Percentiles rank a stretch among this genome's conserved stretches.
Conservation (phyloP, 2,329 filamentous ascomycete species). For the Lasiodiplodia gonubiensis region DNA sequence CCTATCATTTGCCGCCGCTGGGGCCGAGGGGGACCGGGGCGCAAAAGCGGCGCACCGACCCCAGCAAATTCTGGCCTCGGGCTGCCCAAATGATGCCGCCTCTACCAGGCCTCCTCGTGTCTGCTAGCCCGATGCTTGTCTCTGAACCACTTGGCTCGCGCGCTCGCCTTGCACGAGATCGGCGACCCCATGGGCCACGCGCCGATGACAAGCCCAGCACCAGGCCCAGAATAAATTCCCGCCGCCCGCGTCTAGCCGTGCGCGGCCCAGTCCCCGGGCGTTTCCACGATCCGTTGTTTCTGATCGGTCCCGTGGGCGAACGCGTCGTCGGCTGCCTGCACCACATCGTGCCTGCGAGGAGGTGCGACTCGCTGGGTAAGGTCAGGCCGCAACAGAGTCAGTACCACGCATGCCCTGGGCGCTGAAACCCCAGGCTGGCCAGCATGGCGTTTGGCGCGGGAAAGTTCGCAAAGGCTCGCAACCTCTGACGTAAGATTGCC, state of each 20-base stretch:
- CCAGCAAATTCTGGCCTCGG: conserved; percentile 5
- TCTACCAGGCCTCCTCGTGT: not conserved
- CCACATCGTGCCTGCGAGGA: not conserved
- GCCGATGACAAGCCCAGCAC: not conserved
- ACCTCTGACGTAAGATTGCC: conserved; percentile 25
- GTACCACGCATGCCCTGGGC: not conserved
- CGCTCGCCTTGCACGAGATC: not conserved
- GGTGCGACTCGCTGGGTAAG: not conserved
- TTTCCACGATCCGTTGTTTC: conserved; percentile 8
- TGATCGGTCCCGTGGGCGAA: not conserved
- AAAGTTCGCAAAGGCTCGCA: conserved; percentile 2
- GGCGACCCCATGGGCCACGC: conserved; percentile 8
- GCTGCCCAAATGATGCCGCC: not conserved
- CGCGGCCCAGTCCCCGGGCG: not conserved
- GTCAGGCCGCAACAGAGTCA: not conserved
- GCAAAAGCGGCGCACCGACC: not conserved
- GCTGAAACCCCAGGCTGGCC: not conserved
- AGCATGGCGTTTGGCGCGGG: not conserved
- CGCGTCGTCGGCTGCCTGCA: not conserved
- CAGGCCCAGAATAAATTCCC: conserved; percentile 8
- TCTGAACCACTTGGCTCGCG: not conserved
- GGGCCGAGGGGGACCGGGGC: not conserved
- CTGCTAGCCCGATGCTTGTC: conserved; percentile 7
- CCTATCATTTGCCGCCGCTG: not conserved
- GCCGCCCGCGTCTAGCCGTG: conserved; percentile 19